phyloP scores from a whole-genome alignment of 164 flowering plant species.

The Stephania cephalantha region DNA sequence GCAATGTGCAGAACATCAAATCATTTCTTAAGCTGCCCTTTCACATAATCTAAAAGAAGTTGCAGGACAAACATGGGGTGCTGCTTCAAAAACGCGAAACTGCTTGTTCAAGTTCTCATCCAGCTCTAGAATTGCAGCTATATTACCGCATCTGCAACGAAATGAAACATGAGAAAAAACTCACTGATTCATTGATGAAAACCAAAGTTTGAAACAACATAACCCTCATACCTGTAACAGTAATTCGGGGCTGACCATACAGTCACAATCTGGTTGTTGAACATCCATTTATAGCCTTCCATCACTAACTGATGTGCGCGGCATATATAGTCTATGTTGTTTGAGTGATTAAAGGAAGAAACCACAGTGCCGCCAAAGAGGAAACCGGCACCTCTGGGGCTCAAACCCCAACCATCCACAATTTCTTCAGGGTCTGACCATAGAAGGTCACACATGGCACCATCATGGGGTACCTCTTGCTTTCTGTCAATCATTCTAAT shows the following conservation, averaged over 20 bases:
- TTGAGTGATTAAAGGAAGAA: constrained; percentile 70
- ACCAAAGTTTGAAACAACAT: background rate
- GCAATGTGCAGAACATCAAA: background rate
- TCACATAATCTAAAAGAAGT: background rate
- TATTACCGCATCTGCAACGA: constrained; percentile 90
- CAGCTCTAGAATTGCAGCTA: constrained; percentile 97
- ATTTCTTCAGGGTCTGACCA: constrained; percentile 99
- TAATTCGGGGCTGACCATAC: constrained; percentile 99
- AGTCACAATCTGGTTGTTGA: constrained; percentile 86
- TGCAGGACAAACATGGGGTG: constrained; percentile 72
- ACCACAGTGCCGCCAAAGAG: constrained; percentile 96
- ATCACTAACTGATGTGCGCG: constrained; percentile 99
- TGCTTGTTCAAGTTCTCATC: constrained; percentile 86
- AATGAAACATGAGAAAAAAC: constrained; percentile 11
- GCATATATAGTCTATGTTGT: constrained; percentile 87
- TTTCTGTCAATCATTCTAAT: constrained; percentile 91
- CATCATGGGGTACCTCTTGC: constrained; percentile 99
- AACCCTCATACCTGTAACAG: constrained; percentile 70
- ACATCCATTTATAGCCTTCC: constrained; percentile 99
- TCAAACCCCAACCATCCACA: constrained; percentile 98
- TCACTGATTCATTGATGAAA: background rate
- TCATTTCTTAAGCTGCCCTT: background rate
- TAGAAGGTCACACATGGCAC: constrained; percentile 97
- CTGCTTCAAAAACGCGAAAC: constrained; percentile 96
- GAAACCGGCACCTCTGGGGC: constrained; percentile 99